Conservation (phyloP, 768 basidiomycete genomes). For the Suillus discolor region DNA sequence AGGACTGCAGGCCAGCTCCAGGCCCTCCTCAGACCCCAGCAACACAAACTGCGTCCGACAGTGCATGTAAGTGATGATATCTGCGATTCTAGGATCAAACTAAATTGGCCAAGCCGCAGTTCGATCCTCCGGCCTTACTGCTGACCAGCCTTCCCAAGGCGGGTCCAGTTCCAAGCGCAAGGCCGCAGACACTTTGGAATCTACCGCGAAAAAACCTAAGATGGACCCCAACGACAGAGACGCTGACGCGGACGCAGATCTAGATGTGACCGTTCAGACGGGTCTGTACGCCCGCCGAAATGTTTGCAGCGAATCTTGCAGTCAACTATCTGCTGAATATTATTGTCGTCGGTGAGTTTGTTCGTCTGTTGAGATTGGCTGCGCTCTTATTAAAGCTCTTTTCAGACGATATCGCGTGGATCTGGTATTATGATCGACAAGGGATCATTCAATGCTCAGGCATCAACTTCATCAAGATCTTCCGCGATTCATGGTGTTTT, state of each 20-base stretch:
- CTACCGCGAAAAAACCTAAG: background rate
- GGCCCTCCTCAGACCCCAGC: background rate
- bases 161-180: background rate
- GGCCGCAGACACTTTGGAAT: background rate
- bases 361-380: background rate
- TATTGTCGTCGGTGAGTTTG: background rate
- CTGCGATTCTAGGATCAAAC: background rate
- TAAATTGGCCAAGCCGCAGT: background rate
- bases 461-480: conserved; percentile 10
- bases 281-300: background rate
- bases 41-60: background rate
- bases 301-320: conserved; percentile 6
- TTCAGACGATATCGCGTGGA: background rate
- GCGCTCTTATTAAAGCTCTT: background rate
- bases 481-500: conserved; percentile 8
- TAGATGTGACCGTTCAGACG: background rate
- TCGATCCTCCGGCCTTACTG: background rate
- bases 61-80: background rate
- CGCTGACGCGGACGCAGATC: background rate
- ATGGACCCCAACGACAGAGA: background rate
- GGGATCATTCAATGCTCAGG: background rate
- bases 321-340: background rate
- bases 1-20: background rate
- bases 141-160: background rate
- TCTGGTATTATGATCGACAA: conserved; percentile 7